Evolutionary conservation across 257 asterid genomes (phyloP), one percentile per base, ranked within the genome.

Genomic region (Solanum chmielewskii): DNA sequence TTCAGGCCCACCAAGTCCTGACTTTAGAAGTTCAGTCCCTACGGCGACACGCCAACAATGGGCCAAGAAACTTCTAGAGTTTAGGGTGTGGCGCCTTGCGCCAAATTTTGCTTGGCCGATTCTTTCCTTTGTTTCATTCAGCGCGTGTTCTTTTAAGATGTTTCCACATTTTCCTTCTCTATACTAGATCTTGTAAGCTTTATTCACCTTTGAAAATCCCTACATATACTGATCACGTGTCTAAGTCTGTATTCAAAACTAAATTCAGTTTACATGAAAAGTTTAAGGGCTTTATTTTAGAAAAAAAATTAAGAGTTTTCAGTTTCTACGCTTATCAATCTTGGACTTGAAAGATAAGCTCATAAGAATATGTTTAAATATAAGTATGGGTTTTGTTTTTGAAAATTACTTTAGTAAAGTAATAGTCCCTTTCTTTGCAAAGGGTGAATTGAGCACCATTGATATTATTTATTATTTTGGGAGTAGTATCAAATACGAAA

Each of bases 1-100:
- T 33, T 4, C 35, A 33, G 35, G 35, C 5, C 35, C 35, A 33
- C 35, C 35, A 33, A 33, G 5, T 33, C 35, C 1, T 52, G 10
- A 52, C 10, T 52, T 52, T 23, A 52, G 62, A 18, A 52, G n/a
- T 52, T 52, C 62, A 52, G 1, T 9, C 62, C 62, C 4, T 16
- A 0, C 10, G 10, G 4, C 0, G 62, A 52, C 4, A 0, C 1
- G 1, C 62, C 11, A 52, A 23, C 11, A 52, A 0, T 52, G 62
- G n/a, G 1, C n/a, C n/a, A 52, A 52, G 4, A 33, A 33, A 33
- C 35, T 33, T 33, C 35, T 33, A 33, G 4, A 33, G 35, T 33
- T 33, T 33, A 33, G 35, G 35, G 35, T 33, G 35, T 33, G 35
- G 35, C 35, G 5, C 35, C 5, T 33, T 33, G 35, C 5, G 23